phyloP scores from a whole-genome alignment of 148 eudicot species.

The Chenopodium suecicum region DNA sequence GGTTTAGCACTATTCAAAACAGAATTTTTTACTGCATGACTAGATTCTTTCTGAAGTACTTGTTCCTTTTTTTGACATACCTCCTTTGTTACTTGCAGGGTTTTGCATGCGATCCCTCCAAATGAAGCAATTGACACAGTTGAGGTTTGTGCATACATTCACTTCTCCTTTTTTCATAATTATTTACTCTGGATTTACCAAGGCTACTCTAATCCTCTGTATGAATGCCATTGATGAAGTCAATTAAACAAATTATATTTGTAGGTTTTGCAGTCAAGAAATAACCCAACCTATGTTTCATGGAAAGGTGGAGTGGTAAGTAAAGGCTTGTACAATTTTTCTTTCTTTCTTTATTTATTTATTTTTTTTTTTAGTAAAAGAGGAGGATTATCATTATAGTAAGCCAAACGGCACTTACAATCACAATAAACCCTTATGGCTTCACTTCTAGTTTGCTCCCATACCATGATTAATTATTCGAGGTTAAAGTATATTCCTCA shows the following conservation, averaged over 20 bases:
- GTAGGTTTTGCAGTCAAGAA: conserved; percentile 85
- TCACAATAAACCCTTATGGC: too few species aligned
- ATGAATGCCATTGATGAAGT: neutral
- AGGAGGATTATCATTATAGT: too few species aligned
- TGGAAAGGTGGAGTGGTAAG: conserved; percentile 99
- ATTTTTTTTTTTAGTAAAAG: too few species aligned
- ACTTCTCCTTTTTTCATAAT: neutral
- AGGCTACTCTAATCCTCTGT: neutral
- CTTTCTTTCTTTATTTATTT: neutral
- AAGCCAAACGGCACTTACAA: too few species aligned
- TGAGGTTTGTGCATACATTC: conserved; percentile 59
- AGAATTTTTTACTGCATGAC: neutral
- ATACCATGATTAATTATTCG: too few species aligned
- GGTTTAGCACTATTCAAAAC: neutral
- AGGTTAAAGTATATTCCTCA: too few species aligned
- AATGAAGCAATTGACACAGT: conserved; percentile 95
- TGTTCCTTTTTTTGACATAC: neutral
- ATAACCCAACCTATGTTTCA: conserved; percentile 59
- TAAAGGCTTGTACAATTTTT: conserved; percentile 3
- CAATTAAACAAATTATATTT: neutral
- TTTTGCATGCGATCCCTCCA: conserved; percentile 90
- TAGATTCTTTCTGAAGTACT: neutral
- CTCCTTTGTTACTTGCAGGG: conserved; percentile 47
- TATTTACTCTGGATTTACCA: neutral
- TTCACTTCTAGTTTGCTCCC: too few species aligned